Conservation (phyloP, 495 filamentous ascomycete genomes). For the Aspergillus nidulans region DNA sequence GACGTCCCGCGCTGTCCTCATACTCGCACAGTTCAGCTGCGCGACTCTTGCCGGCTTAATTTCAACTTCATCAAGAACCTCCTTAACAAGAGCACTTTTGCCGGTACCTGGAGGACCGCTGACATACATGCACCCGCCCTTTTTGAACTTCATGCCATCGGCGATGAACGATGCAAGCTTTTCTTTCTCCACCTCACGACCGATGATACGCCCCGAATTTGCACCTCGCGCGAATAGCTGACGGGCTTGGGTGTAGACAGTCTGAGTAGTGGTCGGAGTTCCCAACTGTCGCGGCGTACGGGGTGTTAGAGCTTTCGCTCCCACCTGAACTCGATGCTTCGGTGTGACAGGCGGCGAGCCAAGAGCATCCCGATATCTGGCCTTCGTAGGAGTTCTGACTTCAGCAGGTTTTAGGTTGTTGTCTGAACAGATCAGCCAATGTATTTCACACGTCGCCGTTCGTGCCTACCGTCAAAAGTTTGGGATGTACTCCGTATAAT, state of each 20-base stretch:
- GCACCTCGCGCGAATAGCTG: constrained; percentile 78
- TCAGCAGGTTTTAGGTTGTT: constrained; percentile 32
- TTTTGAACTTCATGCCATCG: constrained; percentile 51
- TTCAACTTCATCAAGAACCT: constrained; percentile 61
- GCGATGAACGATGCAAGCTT: constrained; percentile 68
- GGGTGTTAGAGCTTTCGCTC: constrained; percentile 58
- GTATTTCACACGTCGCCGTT: background rate
- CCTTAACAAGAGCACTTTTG: constrained; percentile 87
- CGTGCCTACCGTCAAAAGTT: constrained; percentile 29
- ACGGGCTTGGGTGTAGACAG: constrained; percentile 82
- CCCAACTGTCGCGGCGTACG: constrained; percentile 47
- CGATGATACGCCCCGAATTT: constrained; percentile 70
- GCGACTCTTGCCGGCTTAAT: constrained; percentile 53
- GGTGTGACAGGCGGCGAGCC: constrained; percentile 64
- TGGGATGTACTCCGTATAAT: constrained; percentile 28
- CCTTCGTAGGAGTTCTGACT: constrained; percentile 57
- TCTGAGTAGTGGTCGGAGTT: constrained; percentile 57
- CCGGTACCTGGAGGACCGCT: constrained; percentile 95
- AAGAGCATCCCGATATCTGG: constrained; percentile 61
- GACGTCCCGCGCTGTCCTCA: constrained; percentile 77
- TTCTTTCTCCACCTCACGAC: constrained; percentile 72
- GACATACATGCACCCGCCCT: constrained; percentile 87
- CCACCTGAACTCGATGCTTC: constrained; percentile 60
- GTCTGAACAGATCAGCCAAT: constrained; percentile 16
- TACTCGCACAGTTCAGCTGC: constrained; percentile 94